Evolutionary conservation across 2,329 filamentous ascomycete species (phyloP).

Genomic region (Cyphellophora attinorum): DNA sequence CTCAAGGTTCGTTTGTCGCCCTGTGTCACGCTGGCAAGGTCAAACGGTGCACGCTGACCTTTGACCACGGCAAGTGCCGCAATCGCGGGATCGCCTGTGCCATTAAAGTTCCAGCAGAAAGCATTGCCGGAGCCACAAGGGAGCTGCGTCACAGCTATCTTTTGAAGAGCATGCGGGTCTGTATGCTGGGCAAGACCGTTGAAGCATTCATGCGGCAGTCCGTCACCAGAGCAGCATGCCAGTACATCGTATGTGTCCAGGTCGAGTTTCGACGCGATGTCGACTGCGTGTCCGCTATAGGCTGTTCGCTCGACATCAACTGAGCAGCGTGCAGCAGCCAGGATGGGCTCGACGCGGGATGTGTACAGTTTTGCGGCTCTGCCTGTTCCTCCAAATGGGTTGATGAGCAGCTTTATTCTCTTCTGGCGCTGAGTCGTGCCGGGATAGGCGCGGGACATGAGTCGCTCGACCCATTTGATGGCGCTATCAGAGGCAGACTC

Average conservation of each 20-base stretch:
- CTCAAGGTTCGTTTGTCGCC: conserved; percentile 65
- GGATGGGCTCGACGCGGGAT: conserved; percentile 67
- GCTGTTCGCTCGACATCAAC: conserved; percentile 65
- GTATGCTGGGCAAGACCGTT: conserved; percentile 74
- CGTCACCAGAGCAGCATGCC: conserved; percentile 84
- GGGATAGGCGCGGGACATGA: conserved; percentile 66
- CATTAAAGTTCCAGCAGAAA: conserved; percentile 81
- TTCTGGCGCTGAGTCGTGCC: conserved; percentile 57
- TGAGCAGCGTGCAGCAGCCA: conserved; percentile 69
- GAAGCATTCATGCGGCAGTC: conserved; percentile 85
- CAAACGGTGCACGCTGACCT: conserved; percentile 71
- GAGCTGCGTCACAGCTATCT: conserved; percentile 74
- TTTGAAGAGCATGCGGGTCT: conserved; percentile 67
- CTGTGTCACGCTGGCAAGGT: conserved; percentile 81
- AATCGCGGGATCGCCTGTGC: conserved; percentile 62
- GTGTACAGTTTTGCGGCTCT: conserved; percentile 64
- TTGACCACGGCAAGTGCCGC: conserved; percentile 82
- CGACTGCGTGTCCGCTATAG: conserved; percentile 65
- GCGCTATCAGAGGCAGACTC: conserved; percentile 36
- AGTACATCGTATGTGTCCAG: conserved; percentile 75
- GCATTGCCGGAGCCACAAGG: conserved; percentile 93
- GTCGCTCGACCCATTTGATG: conserved; percentile 49
- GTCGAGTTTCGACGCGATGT: conserved; percentile 66
- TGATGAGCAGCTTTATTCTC: conserved; percentile 79
- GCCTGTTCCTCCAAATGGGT: conserved; percentile 82